Evolutionary conservation across 2,329 filamentous ascomycete genomes (phyloP).

Genomic region (Cladobotryum protrusum): DNA sequence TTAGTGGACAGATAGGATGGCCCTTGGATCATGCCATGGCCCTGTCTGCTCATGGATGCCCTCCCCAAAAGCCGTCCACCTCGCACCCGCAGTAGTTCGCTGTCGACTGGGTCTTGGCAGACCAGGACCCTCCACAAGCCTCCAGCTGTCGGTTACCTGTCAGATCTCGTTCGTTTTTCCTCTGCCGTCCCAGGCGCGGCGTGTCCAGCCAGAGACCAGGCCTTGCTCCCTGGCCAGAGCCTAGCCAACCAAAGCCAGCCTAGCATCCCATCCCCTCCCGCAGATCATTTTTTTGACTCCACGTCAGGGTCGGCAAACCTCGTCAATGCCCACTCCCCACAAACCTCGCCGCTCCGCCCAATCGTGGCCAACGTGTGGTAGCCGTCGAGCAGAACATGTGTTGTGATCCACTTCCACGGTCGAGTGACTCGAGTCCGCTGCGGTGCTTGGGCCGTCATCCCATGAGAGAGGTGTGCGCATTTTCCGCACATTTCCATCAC

Average conservation of each 20-base stretch:
- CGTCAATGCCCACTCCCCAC: neutral
- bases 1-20: slow-evolving; percentile 11
- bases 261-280: neutral
- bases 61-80: neutral
- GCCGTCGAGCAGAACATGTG: neutral
- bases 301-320: neutral
- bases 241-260: too few relatives aligned
- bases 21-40: neutral
- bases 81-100: slow-evolving; percentile 4
- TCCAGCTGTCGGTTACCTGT: slow-evolving; percentile 11
- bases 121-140: neutral
- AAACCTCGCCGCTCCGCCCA: neutral
- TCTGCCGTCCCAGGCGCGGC: slow-evolving; percentile 7
- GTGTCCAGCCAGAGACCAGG: neutral
- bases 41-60: too few relatives aligned
- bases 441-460: too few relatives aligned
- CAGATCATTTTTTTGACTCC: neutral
- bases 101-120: slow-evolving; percentile 9
- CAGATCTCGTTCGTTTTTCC: slow-evolving; percentile 15
- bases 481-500: too few relatives aligned
- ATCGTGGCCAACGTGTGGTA: neutral
- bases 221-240: neutral
- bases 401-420: too few relatives aligned
- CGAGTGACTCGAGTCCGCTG: too few relatives aligned
- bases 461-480: too few relatives aligned